phyloP scores from a whole-genome alignment of 495 filamentous ascomycete genomes.

The Neurospora sp. region DNA sequence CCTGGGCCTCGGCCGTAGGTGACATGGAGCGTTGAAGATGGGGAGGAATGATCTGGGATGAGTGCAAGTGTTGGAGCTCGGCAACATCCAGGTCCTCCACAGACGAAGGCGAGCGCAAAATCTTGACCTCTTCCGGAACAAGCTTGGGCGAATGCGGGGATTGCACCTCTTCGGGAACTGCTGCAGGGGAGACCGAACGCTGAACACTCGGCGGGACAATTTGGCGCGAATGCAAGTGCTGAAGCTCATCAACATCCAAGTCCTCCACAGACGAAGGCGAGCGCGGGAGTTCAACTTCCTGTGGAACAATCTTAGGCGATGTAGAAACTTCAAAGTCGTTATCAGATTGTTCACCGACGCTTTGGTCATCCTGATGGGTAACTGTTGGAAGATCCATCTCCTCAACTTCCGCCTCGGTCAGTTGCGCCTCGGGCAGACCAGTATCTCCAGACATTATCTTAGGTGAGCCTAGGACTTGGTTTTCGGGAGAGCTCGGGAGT shows the following conservation, averaged over 20 bases:
- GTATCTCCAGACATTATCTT: not conserved
- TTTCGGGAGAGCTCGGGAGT: not conserved
- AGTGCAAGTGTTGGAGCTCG: not conserved
- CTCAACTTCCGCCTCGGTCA: not conserved
- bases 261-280: not conserved
- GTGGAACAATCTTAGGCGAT: not conserved
- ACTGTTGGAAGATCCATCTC: not conserved
- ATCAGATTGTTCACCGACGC: not conserved
- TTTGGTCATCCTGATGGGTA: not conserved
- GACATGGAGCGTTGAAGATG: not conserved
- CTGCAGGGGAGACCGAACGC: not conserved
- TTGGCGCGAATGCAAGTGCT: not conserved
- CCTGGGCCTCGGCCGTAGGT: not conserved
- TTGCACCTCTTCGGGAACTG: not conserved
- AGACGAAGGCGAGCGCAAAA: not conserved
- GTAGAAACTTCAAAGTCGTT: not conserved
- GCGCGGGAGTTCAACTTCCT: not conserved
- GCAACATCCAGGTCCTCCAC: not conserved
- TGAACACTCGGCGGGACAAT: not conserved
- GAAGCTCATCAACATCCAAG: not conserved
- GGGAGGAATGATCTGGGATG: not conserved
- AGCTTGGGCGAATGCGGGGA: not conserved
- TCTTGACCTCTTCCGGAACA: no score
- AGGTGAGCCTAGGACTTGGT: not conserved
- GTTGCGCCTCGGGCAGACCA: not conserved